Percentiles rank a stretch among this genome's conserved stretches.
Conservation (phyloP, 2,329 filamentous ascomycete species). For the Clonostachys rhizophaga region DNA sequence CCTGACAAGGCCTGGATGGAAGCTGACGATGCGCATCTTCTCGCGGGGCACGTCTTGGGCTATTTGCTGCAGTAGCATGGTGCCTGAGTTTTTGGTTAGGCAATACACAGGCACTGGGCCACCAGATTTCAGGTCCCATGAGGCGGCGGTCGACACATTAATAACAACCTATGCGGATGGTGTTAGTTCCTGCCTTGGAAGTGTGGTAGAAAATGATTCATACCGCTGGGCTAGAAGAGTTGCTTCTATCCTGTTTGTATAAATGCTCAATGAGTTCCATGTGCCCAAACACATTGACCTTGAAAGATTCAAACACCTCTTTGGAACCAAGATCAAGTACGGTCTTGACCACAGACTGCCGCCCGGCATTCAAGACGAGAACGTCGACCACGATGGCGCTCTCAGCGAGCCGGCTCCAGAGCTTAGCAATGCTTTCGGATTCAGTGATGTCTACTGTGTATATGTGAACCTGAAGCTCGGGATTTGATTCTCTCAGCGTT, state of each 20-base stretch:
- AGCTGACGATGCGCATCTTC: conserved; percentile 16
- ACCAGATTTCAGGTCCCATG: too few species aligned
- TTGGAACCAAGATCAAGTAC: conserved; percentile 4
- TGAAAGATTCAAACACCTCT: conserved; percentile 2
- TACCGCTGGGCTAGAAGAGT: too few species aligned
- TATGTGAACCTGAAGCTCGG: not conserved
- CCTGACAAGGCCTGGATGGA: conserved; percentile 10
- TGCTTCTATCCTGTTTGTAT: not conserved
- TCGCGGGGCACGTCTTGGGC: conserved; percentile 19
- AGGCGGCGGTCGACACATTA: too few species aligned
- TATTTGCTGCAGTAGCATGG: conserved; percentile 27
- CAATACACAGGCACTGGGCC: conserved; percentile 17
- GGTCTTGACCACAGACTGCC: not conserved
- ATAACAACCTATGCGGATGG: too few species aligned
- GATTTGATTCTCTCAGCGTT: not conserved
- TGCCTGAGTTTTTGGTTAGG: conserved; percentile 27
- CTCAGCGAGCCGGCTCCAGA: conserved; percentile 15
- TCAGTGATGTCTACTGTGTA: not conserved
- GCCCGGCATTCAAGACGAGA: not conserved
- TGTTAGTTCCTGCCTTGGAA: too few species aligned
- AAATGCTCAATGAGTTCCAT: conserved; percentile 5
- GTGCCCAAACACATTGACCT: conserved; percentile 2
- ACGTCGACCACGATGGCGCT: conserved; percentile 28
- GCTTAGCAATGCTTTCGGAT: not conserved
- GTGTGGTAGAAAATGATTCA: too few species aligned